These are phyloP conservation scores for Chlorella sp. DNA, from an alignment of 139 green algal genomes.

Conservation along the genomic window DNA sequence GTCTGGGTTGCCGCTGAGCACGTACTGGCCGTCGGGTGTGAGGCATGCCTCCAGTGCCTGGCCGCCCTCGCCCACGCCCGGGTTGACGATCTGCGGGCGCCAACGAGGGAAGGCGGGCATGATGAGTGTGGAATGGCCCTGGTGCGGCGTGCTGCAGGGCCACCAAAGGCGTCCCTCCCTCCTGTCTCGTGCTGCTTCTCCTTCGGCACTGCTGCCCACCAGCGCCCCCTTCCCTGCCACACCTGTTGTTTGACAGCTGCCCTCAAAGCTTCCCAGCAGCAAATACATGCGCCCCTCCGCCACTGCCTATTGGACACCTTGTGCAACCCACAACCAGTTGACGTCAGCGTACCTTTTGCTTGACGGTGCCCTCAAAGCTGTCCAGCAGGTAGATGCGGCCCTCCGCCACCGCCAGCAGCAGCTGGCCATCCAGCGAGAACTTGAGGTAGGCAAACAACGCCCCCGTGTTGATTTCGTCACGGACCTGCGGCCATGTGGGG, in stretches of 20 bases:
- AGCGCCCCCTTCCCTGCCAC: too few species aligned
- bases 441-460: constrained; percentile 65
- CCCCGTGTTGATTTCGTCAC: constrained; percentile 57
- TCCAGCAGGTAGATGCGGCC: constrained; percentile 83
- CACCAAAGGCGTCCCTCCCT: too few species aligned
- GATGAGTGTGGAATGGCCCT: too few species aligned
- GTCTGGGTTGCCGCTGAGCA: constrained; percentile 81
- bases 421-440: constrained; percentile 86
- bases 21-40: constrained; percentile 80
- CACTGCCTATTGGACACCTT: background rate
- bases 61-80: constrained; percentile 55
- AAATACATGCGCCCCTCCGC: background rate
- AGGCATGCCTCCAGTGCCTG: constrained; percentile 75
- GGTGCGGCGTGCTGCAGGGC: too few species aligned
- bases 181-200: too few species aligned
- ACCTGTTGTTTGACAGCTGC: too few species aligned
- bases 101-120: too few species aligned
- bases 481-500: constrained; percentile 48
- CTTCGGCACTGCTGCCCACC: too few species aligned
- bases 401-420: constrained; percentile 73
- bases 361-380: constrained; percentile 69
- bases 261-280: background rate
- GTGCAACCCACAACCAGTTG: background rate
- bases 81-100: constrained; percentile 40
- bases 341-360: constrained; percentile 16